Evolutionary conservation across 1,139 yeast genomes (phyloP).

Genomic region (Eremothecium cymbalariae): DNA sequence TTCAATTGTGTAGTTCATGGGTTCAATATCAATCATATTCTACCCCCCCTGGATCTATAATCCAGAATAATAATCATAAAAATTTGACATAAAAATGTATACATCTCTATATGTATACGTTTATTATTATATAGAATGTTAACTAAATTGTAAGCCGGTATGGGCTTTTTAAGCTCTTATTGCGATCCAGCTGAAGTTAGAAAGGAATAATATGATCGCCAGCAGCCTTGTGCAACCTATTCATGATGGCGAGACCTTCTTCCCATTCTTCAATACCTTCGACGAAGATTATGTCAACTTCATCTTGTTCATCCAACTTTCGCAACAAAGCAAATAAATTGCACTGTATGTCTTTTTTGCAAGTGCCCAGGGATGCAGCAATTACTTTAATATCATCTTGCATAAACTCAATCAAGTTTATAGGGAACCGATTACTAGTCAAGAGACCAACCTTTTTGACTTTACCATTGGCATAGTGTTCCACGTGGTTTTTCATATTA

Average conservation of each 20-base stretch:
- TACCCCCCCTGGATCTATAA: background rate
- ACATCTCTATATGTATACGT: too few species aligned
- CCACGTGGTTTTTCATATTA: constrained; percentile 11
- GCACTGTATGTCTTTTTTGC: constrained; percentile 59
- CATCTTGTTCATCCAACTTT: constrained; percentile 54
- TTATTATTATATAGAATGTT: too few species aligned
- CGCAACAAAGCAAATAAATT: constrained; percentile 66
- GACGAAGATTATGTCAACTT: constrained; percentile 58
- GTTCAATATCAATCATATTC: background rate
- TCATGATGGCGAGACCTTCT: constrained; percentile 93
- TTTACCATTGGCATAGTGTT: constrained; percentile 3
- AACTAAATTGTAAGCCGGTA: too few species aligned
- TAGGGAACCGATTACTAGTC: constrained; percentile 20
- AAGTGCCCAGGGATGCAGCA: constrained; percentile 46
- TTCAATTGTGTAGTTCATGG: constrained; percentile 20
- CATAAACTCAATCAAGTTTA: constrained; percentile 2
- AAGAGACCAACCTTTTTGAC: constrained; percentile 29
- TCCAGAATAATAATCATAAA: background rate
- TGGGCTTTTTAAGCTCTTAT: background rate
- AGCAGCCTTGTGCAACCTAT: constrained; percentile 82
- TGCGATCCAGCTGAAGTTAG: constrained; percentile 10
- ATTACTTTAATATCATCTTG: constrained; percentile 24
- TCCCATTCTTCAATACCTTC: constrained; percentile 59
- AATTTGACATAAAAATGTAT: constrained; percentile 1
- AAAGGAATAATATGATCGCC: constrained; percentile 35